Evolutionary conservation across 306 rosid species (phyloP).

Genomic region (Citrullus mucosospermus): DNA sequence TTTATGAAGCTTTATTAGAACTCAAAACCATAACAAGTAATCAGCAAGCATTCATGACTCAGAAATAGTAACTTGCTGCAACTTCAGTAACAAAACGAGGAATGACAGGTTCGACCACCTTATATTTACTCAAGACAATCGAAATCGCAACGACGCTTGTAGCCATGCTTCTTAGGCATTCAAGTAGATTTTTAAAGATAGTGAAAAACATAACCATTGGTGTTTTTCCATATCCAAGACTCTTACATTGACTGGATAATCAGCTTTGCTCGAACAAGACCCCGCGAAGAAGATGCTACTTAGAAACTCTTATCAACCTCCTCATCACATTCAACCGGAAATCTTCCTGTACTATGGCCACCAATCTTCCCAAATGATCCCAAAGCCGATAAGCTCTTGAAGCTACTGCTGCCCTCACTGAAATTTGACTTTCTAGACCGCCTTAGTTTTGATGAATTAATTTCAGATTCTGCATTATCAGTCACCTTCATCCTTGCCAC

Average conservation of each 20-base stretch:
- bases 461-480: constrained; percentile 40
- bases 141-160: background rate
- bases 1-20: background rate
- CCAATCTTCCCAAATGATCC: constrained; percentile 55
- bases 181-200: background rate
- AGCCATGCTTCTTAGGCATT: background rate
- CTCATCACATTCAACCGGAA: constrained; percentile 35
- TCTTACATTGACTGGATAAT: constrained; percentile 7
- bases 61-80: background rate
- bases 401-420: constrained; percentile 87
- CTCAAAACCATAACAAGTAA: background rate
- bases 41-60: background rate
- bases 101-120: background rate
- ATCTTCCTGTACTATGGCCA: constrained; percentile 43
- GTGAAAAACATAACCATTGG: background rate
- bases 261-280: background rate
- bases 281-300: constrained; percentile 4
- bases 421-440: constrained; percentile 64
- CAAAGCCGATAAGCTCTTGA: constrained; percentile 66
- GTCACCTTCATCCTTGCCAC: constrained; percentile 37
- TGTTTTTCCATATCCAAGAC: constrained; percentile 5
- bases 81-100: background rate
- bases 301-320: constrained; percentile 24
- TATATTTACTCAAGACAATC: background rate
- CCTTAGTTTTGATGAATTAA: constrained; percentile 48